Conservation (phyloP, 805 yeast species). For the Pichia phayaonensis region DNA sequence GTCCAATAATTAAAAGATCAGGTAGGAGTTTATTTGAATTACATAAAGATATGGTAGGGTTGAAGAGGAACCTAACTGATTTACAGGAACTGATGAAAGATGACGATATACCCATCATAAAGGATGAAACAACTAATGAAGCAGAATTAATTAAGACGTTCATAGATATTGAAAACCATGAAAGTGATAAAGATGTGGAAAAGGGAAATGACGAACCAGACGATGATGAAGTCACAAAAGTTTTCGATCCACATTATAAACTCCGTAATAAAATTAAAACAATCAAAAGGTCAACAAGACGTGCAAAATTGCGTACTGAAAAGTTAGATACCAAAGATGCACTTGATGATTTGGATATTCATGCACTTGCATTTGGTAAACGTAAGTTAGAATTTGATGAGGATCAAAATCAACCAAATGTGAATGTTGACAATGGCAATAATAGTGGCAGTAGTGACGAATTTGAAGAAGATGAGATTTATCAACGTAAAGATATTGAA, state of each 20-base stretch:
- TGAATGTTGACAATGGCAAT: not conserved
- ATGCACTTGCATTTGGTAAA: slow-evolving; percentile 26
- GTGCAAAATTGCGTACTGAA: slow-evolving; percentile 41
- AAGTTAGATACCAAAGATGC: slow-evolving; percentile 23
- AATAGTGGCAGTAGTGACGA: slow-evolving; percentile 16
- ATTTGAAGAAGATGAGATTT: slow-evolving; percentile 17
- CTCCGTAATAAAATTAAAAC: slow-evolving; percentile 33
- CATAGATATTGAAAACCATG: not conserved
- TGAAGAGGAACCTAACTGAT: slow-evolving; percentile 7
- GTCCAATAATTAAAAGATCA: slow-evolving; percentile 6
- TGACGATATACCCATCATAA: not conserved
- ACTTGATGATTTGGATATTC: slow-evolving; percentile 34
- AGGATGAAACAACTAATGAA: not conserved
- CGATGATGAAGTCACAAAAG: slow-evolving; percentile 6
- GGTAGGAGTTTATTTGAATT: slow-evolving; percentile 10
- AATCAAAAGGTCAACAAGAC: slow-evolving; percentile 44
- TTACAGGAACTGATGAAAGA: slow-evolving; percentile 3
- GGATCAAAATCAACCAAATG: slow-evolving; percentile 12
- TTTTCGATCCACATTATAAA: slow-evolving; percentile 7
- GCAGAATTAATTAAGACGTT: not conserved
- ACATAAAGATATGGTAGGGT: slow-evolving; percentile 4
- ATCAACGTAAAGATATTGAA: slow-evolving; percentile 14
- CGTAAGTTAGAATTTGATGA: not conserved
- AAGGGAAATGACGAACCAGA: slow-evolving; percentile 15
- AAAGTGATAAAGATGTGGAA: slow-evolving; percentile 6